Conservation (phyloP, 495 filamentous ascomycete species). For the Talaromyces ruber region DNA sequence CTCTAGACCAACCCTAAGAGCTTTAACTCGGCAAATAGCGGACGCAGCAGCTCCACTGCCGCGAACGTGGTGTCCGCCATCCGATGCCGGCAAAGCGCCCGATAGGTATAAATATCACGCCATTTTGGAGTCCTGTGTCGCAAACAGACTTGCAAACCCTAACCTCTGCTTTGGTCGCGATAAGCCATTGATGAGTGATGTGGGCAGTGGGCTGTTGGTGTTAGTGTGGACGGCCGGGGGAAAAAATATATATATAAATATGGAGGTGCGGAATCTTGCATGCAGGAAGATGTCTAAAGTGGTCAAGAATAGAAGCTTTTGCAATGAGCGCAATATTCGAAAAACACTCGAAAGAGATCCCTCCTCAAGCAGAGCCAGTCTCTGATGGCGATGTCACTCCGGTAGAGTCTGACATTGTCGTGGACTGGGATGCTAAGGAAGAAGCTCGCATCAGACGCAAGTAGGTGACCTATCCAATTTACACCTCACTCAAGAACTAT, state of each 20-base stretch:
- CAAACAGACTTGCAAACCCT: not conserved
- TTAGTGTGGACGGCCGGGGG: not conserved
- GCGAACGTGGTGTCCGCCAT: not conserved
- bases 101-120: not conserved
- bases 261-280: not conserved
- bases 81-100: not conserved
- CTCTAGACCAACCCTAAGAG: not conserved
- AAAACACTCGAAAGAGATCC: not conserved
- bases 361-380: not conserved
- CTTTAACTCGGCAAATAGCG: not conserved
- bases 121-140: not conserved
- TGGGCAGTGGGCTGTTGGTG: not conserved
- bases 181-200: not conserved
- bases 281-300: not conserved
- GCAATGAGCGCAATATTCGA: not conserved
- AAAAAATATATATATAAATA: not conserved
- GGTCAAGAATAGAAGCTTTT: not conserved
- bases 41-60: not conserved
- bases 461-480: constrained; percentile 9
- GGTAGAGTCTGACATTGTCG: constrained; percentile 10
- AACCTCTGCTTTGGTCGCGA: not conserved
- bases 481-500: not conserved
- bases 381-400: not conserved
- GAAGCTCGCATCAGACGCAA: constrained; percentile 21
- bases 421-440: constrained; percentile 23